Base-by-base conservation (phyloP, 495 filamentous ascomycete genomes). In the Penicillium crystallinum region DNA sequence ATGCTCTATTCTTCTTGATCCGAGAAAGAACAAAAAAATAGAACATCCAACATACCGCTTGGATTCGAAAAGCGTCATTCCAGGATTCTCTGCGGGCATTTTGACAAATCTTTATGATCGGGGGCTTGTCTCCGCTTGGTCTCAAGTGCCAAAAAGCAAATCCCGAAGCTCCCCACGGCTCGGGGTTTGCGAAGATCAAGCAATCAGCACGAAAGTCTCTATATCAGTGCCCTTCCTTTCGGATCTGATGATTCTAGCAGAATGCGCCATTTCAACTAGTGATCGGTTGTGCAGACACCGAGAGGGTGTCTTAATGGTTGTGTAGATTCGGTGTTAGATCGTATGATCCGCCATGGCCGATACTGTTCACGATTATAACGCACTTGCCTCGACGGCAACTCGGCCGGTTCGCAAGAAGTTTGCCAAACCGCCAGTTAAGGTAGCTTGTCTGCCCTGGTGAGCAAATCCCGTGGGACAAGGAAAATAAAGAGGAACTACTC, bases 401-500 rank as follows among this genome's bases (percentile, higher is more conserved):
- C 60, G 57, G 45, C 61, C 57, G 49, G 55, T 64, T 58, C 70
- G 73, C 56, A 75, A 72, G 69, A 76, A 75, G 57, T 76, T 76
- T 53, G 72, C 73, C 45, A 74, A 75, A 67, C 81, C 81, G 31
- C 81, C 81, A n/a, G 80, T 83, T 21, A 84, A 84, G 64, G 74
- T 81, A 58, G 81, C 80, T 19, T 84, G 81, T 69, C 63, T 83
- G 54, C 72, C 78, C 54, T 84, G 81, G 81, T 83, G 70, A 66
- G 77, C 65, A 47, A 25, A 37, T 42, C 53, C 31, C 41, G 52
- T 18, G 40, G 25, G 7, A 6, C 15, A 18, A 31, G 25, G 27
- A 12, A 29, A 43, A 15, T 15, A 35, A 35, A 34, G 15, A 37
- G 21, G 33, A 49, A 49, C 31, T 11, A 35, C 27, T 30, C 19